Evolutionary conservation across 1,139 yeast species (phyloP), one percentile per base, ranked within the genome.

Genomic region (Trichomonascaceae sp.): DNA sequence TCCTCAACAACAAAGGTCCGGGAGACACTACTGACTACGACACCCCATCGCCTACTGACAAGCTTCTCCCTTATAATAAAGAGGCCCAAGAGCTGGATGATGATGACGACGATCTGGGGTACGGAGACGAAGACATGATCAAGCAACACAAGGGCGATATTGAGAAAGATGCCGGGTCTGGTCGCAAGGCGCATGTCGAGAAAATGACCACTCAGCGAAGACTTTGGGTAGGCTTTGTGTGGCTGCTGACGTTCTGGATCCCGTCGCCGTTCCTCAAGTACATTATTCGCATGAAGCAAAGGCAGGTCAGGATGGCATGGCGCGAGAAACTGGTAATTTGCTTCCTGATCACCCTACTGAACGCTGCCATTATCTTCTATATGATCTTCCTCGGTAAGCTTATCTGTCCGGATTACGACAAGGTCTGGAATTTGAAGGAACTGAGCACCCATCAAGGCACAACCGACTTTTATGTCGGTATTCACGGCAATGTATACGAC

Each of bases 261-360:
- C 65, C 65, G 2, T 47, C 56, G 14, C 57, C 60, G 1, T 28
- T 54, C 14, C 43, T 60, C 22, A 46, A 44, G 31, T 49, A 44
- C 35, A 28, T 57, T 11, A 55, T 59, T 20, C 46, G 60, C 14
- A 59, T 60, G 62, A 50, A 50, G 33, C 46, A 65, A 8, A 47
- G 52, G 9, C 64, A 60, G 30, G 60, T 60, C 15, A 50, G 64
- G 9, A 48, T 59, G 45, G 65, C 65, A 1, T 60, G 65, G 65
- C 46, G 65, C 29, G 65, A 60, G 36, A 60, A 60, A 40, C 29
- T 60, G 8, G 55, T 50, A 3, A 52, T 60, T 17, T 60, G 60
- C 37, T 44, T 52, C 27, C 28, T 60, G 17, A 60, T 60, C 30
- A 37, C 48, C 25, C 38, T 60, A 14, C 37, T 60, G 30, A 60